These are phyloP conservation scores for Apiotrichum veenhuisii DNA, from an alignment of 1,284 basidiomycete genomes.

Conservation along the genomic window DNA sequence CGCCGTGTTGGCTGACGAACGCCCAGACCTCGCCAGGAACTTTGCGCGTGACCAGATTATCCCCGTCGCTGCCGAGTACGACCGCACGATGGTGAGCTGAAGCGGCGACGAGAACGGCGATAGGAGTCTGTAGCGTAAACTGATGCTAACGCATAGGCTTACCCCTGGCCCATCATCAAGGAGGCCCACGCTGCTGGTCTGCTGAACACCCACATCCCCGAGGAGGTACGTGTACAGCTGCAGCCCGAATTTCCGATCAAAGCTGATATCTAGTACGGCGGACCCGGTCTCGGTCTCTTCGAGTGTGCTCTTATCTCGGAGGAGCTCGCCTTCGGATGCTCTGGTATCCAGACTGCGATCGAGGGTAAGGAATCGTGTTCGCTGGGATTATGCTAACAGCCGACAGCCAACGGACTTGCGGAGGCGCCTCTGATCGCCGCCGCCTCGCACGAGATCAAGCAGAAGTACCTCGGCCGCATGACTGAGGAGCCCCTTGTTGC, in stretches of 20 bases:
- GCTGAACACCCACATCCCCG: constrained; percentile 53
- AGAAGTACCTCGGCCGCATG: constrained; percentile 58
- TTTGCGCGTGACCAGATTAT: constrained; percentile 55
- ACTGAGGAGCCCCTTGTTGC: constrained; percentile 57
- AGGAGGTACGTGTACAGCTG: constrained; percentile 46
- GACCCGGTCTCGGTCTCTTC: constrained; percentile 53
- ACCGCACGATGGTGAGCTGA: constrained; percentile 49
- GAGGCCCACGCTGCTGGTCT: constrained; percentile 54
- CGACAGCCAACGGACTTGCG: constrained; percentile 52
- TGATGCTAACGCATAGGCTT: constrained; percentile 36
- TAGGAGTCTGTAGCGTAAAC: too few species aligned
- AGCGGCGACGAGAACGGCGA: too few species aligned
- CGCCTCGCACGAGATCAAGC: constrained; percentile 53
- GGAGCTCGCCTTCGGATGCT: constrained; percentile 55
- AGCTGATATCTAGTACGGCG: constrained; percentile 50
- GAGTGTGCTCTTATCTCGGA: constrained; percentile 54
- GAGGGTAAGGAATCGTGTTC: constrained; percentile 32
- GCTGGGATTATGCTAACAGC: not conserved
- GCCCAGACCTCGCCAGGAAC: constrained; percentile 51
- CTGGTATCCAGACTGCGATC: constrained; percentile 55
- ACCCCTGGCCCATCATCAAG: constrained; percentile 56
- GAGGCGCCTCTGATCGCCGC: constrained; percentile 56
- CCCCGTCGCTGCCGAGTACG: constrained; percentile 53
- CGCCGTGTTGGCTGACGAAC: not conserved
- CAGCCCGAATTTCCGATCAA: not conserved